A percentile compares a stretch with the other conserved stretches of the same genome.
phyloP scores from a whole-genome alignment of 78 protist species.

The Salpingoeca rosetta region DNA sequence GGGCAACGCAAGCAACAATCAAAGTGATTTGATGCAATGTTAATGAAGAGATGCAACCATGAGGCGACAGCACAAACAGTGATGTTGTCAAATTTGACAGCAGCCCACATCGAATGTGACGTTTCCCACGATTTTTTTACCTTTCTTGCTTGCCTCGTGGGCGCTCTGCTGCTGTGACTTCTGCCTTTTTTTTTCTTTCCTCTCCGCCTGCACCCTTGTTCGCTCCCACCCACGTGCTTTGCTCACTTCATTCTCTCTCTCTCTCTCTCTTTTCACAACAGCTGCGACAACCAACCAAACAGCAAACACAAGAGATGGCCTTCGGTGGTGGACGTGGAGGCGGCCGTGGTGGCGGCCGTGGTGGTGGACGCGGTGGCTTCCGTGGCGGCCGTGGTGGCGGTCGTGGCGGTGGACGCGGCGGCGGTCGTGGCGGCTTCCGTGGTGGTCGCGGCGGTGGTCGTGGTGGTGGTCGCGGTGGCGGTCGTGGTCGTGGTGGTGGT shows the following conservation, averaged over 20 bases:
- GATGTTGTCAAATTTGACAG: too few species aligned
- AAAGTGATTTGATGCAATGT: too few species aligned
- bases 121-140: too few species aligned
- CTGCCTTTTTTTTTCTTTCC: not conserved
- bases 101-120: too few species aligned
- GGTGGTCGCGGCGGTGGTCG: not conserved
- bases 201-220: not conserved
- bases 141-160: not conserved
- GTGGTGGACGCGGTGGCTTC: not conserved
- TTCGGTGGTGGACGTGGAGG: not conserved
- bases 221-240: not conserved
- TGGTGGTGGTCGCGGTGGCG: not conserved
- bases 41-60: too few species aligned
- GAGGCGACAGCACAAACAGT: too few species aligned
- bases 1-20: too few species aligned
- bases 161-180: not conserved
- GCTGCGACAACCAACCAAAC: not conserved
- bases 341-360: not conserved
- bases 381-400: slow-evolving; percentile 11
- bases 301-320: not conserved
- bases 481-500: slow-evolving; percentile 6
- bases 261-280: not conserved
- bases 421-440: slow-evolving; percentile 2
- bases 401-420: not conserved
- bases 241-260: not conserved